Evolutionary conservation across 2,329 filamentous ascomycete species (phyloP), one percentile per base, ranked within the genome.

Genomic region (Microdochium nivale): DNA sequence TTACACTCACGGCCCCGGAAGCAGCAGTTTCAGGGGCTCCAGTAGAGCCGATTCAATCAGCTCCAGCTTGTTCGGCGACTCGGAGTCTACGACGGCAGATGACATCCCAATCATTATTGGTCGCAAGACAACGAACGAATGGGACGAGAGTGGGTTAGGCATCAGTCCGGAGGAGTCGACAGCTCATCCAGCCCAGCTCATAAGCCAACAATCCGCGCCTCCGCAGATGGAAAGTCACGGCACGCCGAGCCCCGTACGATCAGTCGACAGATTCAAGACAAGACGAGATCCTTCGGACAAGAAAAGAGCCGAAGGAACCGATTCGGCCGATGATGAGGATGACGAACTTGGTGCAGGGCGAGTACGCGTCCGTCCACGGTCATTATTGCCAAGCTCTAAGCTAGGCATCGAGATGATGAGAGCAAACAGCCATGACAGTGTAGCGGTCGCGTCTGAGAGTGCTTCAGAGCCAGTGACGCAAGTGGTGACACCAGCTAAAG

Each of bases 391-490:
- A 13, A 88, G 86, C 51, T 96, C 90, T 0, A 96, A 96, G 67
- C 79, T 97, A 2, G 90, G 90, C 1, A 94, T 90, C 49, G 92
- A 97, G 67, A 96, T 97, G 92, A 92, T 96, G 89, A 84, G 92
- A 48, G 95, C 92, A 21, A 95, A 96, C 66, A 96, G 90, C 63
- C 87, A 92, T 60, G 92, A 95, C 48, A 96, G 91, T 62, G 80
- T 88, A 51, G 74, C 74, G 1, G 50, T 78, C 13, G 67, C 70
- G 11, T 76, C 77, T 2, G 78, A 80, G 47, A 74, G 70, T 57
- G 73, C 73, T 14, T 66, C 72, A 1, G 78, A 79, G 56, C 72
- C 74, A n/a, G 65, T 71, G n/a, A 78, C 77, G 3, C 74, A 78
- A 60, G 72, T 76, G 13, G 76, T 73, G 9, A 79, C 75, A 16